A percentile compares a stretch with the other conserved stretches of the same genome.
These are phyloP conservation scores for Nematocida sp. DNA, from an alignment of 371 early-diverging fungal species.

Conservation along the genomic window DNA sequence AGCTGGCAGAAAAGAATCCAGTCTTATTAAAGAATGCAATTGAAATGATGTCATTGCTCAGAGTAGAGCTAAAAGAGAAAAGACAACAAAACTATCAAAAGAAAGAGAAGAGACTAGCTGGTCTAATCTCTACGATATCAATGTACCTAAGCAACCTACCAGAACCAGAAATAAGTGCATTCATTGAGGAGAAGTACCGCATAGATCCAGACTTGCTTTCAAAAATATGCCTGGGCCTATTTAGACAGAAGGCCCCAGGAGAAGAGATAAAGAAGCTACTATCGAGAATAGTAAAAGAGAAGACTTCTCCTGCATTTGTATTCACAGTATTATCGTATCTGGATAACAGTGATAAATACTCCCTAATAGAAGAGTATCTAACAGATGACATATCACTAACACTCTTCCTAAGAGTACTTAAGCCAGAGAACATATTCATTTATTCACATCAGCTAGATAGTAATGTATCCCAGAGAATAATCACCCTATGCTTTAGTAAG, in stretches of 20 bases:
- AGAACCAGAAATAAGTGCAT: not conserved
- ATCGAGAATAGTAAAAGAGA: not conserved
- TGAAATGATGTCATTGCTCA: slow-evolving; percentile 2
- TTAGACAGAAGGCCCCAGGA: slow-evolving; percentile 11
- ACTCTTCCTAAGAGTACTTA: slow-evolving; percentile 17
- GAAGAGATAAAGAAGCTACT: not conserved
- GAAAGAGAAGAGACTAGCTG: slow-evolving; percentile 21
- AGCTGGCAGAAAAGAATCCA: not conserved
- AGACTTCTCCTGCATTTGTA: not conserved
- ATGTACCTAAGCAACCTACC: slow-evolving; percentile 7
- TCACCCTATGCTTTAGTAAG: not conserved
- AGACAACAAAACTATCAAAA: slow-evolving; percentile 11
- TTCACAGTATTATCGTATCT: slow-evolving; percentile 28
- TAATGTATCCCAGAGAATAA: not conserved
- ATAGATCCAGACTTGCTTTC: slow-evolving; percentile 29
- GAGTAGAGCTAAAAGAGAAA: slow-evolving; percentile 7
- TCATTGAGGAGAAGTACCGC: slow-evolving; percentile 2
- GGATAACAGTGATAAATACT: not conserved
- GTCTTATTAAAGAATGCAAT: not conserved
- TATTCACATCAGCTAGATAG: not conserved
- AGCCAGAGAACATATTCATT: slow-evolving; percentile 11
- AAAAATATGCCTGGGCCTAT: slow-evolving; percentile 40
- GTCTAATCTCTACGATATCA: not conserved
- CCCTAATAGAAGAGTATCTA: slow-evolving; percentile 11
- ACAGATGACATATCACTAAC: slow-evolving; percentile 28